These are phyloP conservation scores for Fusarium sp. DNA, from an alignment of 2,329 filamentous ascomycete species.

Conservation along the genomic window DNA sequence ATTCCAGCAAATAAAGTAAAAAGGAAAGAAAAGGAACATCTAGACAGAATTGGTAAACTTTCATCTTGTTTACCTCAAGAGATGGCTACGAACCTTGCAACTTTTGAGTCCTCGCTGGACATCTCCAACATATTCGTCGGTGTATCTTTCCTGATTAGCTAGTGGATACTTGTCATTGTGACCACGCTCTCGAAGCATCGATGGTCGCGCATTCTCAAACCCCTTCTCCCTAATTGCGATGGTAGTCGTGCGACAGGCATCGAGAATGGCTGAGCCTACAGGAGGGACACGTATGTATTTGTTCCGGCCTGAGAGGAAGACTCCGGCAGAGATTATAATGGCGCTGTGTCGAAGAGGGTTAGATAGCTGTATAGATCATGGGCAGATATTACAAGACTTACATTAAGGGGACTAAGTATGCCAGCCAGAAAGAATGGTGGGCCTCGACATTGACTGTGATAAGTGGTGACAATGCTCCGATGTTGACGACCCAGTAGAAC, in stretches of 20 bases:
- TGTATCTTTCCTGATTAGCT: background rate
- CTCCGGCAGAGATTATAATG: background rate
- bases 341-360: background rate
- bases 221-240: slow-evolving; percentile 16
- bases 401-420: slow-evolving; percentile 4
- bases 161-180: background rate
- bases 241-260: background rate
- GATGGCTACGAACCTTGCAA: background rate
- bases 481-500: slow-evolving; percentile 22
- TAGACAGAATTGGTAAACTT: accelerated
- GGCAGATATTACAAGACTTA: background rate
- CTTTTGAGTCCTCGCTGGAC: slow-evolving; percentile 16
- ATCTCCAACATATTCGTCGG: slow-evolving; percentile 16
- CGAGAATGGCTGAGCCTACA: slow-evolving; percentile 15
- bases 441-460: slow-evolving; percentile 14
- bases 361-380: background rate
- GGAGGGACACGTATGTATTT: slow-evolving; percentile 9
- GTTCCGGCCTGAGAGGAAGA: slow-evolving; percentile 5
- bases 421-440: slow-evolving; percentile 9
- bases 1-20: slow-evolving; percentile 22
- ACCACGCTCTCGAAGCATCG: background rate
- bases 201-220: background rate
- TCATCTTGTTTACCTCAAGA: accelerated
- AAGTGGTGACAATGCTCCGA: slow-evolving; percentile 11
- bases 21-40: slow-evolving; percentile 20